phyloP scores from a whole-genome alignment of 73 alveolate genomes.

The Paramecium primaurelia region DNA sequence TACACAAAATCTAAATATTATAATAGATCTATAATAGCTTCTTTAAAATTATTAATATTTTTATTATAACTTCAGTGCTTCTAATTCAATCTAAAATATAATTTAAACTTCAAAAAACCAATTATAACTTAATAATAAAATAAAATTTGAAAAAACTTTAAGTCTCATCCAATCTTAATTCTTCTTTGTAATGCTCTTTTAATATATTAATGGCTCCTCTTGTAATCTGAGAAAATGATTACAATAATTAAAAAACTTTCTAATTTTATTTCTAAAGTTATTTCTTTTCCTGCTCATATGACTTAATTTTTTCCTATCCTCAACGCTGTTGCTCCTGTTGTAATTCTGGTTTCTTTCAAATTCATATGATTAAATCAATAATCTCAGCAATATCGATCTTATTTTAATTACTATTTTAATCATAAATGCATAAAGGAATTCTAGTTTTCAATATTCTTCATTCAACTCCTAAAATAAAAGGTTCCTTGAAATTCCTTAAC shows the following conservation, averaged over 20 bases:
- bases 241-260: conserved; percentile 54
- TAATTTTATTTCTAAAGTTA: conserved; percentile 74
- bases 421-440: conserved; percentile 91
- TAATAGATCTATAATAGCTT: too few relatives aligned
- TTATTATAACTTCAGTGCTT: too few relatives aligned
- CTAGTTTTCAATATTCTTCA: conserved; percentile 91
- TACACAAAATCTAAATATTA: too few relatives aligned
- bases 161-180: conserved; percentile 82
- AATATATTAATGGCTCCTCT: conserved; percentile 92
- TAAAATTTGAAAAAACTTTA: background rate
- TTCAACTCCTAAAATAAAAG: conserved; percentile 89
- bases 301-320: conserved; percentile 79
- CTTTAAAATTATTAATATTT: too few relatives aligned
- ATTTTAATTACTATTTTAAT: conserved; percentile 68
- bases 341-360: conserved; percentile 75
- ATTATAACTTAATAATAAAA: too few relatives aligned
- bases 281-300: conserved; percentile 86
- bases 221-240: conserved; percentile 54
- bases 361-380: conserved; percentile 81
- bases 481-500: conserved; percentile 85
- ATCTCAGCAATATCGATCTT: conserved; percentile 89
- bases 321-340: conserved; percentile 89
- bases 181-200: conserved; percentile 92
- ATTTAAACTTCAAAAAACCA: too few relatives aligned
- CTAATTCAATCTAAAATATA: too few relatives aligned